Base-by-base conservation (phyloP, 352 stramenopile genomes). In the Phytophthora syringae region DNA sequence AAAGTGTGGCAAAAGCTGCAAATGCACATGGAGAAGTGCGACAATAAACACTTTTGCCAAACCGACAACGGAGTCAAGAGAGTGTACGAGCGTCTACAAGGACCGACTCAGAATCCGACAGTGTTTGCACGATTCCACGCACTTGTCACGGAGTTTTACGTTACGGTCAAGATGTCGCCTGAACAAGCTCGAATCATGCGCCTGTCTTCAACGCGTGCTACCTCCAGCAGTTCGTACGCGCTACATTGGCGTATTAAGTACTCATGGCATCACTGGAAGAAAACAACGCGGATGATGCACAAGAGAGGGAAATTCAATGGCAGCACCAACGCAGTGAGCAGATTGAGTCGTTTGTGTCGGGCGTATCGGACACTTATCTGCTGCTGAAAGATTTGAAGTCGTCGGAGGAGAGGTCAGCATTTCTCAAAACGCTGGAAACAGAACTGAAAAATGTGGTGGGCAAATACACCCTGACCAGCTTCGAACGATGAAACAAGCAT, bases 351-450 rank as follows among this genome's bases (percentile, higher is more conserved):
- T 57, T 57, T 5, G 3, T 57, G 7, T 57, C 32, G 1, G 50
- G 37, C 7, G 22, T 18, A 12, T 47, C 50, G 10, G 25, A 47
- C 18, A 37, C 50, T 6, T 37, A 57, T 25, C 50, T 57, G 24
- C 15, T 57, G 15, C 15, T 57, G 10, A 24, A 57, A 25, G 50
- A 45, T 10, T 36, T 57, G 3, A 57, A 47, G 34, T 25, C 50
- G 3, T 7, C 5, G 24, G 49, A 56, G 45, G 49, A 56, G 12
- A 4, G 32, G 11, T 6, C 11, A 2, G 21, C 22, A 12, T 56
- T 56, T 15, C 20, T 56, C 11, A 15, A 22, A 9, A 43, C 21
- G 3, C 18, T 56, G 16, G 36, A 44, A 22, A 7, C 11, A 9
- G 49, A 56, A 21, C 44, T 56, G 2, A 20, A 22, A 1, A n/a